Evolutionary conservation across 2,329 filamentous ascomycete genomes (phyloP), one percentile per base, ranked within the genome.

Genomic region (Ophiobolus disseminans): DNA sequence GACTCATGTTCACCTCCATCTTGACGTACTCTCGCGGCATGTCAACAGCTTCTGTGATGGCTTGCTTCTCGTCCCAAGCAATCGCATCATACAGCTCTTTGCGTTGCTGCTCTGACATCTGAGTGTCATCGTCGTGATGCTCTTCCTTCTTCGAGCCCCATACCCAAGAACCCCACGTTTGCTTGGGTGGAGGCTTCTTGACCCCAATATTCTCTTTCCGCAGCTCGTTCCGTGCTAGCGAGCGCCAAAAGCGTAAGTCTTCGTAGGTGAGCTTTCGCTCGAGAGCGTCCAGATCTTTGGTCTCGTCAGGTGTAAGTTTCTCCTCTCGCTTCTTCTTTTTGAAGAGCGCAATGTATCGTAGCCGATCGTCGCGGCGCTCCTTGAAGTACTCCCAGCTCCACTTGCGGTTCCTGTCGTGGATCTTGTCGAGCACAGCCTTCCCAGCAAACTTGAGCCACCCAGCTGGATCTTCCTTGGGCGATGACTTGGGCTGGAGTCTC

Each of bases 371-470:
- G 59, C 94, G 85, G 44, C 94, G 86, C 72, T 99, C 92, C 50
- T 87, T 88, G 75, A 99, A 95, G 73, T 91, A 99, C 28, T 84
- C 91, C 94, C 95, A 99, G 0, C 91, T 92, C 93, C 94, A 99
- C 51, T 87, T 85, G 48, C 88, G 85, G 71, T 99, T 97, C 22
- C 87, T 86, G 49, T 99, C 93, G 57, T 97, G 94, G 42, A 99
- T 99, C 72, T 97, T 97, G 69, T 86, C 86, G 6, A 97, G 79
- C 0, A 99, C 86, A 16, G 93, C 90, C 62, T 96, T 84, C 17
- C 89, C 92, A 2, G 94, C 95, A 73, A 97, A 99, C 48, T 83
- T 84, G 45, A 99, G 79, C 94, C 94, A 99, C 0, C 93, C 94
- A 28, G 85, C 84, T 11, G 94, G 93, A 62, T 97, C 90, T 71